Percentiles rank a stretch among this genome's conserved stretches.
Evolutionary conservation across 495 filamentous ascomycete genomes (phyloP).

Genomic region (Podospora conica): DNA sequence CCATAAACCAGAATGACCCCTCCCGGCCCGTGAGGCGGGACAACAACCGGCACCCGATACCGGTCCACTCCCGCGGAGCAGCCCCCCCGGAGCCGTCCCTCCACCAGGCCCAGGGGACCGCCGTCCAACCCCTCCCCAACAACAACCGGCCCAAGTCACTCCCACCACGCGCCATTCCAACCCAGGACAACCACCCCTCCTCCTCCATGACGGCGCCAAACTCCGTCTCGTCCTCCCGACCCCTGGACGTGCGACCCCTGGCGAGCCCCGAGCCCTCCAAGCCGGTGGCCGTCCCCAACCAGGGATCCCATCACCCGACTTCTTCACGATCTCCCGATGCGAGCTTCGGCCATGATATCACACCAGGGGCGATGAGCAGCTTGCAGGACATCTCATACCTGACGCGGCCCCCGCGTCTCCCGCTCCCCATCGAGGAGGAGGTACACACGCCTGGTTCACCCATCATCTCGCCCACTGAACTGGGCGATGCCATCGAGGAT

Average conservation of each 20-base stretch:
- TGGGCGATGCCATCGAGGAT: constrained; percentile 45
- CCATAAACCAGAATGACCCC: constrained; percentile 20
- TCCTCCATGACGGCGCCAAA: constrained; percentile 24
- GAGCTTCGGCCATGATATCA: constrained; percentile 33
- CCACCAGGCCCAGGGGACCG: constrained; percentile 47
- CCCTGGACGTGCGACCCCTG: constrained; percentile 27
- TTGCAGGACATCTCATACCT: constrained; percentile 54
- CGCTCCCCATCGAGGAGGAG: constrained; percentile 87
- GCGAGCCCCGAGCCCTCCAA: constrained; percentile 30
- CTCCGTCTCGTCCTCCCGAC: constrained; percentile 30
- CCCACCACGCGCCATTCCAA: constrained; percentile 30
- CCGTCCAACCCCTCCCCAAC: constrained; percentile 24
- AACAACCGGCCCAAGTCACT: constrained; percentile 37
- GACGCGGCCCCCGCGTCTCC: constrained; percentile 75
- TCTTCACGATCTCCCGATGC: constrained; percentile 28
- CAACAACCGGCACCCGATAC: constrained; percentile 24
- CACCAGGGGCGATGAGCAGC: constrained; percentile 35
- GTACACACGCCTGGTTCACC: constrained; percentile 80
- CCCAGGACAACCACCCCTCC: constrained; percentile 36
- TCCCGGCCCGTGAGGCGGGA: constrained; percentile 27
- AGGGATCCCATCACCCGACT: constrained; percentile 23
- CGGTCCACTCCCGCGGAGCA: constrained; percentile 35
- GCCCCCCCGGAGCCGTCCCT: constrained; percentile 49
- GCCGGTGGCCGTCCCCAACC: constrained; percentile 47
- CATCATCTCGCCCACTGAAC: constrained; percentile 62